Evolutionary conservation across 257 asterid genomes (phyloP).

Genomic region (Lycium ferocissimum): DNA sequence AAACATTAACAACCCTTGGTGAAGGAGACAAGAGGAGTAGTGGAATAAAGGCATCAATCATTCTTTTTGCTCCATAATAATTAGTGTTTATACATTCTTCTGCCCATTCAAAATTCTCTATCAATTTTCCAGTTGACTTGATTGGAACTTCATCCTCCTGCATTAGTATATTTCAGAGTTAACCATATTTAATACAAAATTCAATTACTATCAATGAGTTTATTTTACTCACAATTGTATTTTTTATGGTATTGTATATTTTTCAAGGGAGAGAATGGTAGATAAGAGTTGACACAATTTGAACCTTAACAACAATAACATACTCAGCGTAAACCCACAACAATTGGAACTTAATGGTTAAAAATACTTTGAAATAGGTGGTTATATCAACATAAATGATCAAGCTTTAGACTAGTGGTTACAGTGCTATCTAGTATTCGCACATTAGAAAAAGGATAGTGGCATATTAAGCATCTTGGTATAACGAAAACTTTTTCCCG

Average conservation of each 20-base stretch:
- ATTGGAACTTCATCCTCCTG: conserved; percentile 31
- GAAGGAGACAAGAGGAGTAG: conserved; percentile 36
- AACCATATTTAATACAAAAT: background rate
- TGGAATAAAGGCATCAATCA: conserved; percentile 41
- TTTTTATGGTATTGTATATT: background rate
- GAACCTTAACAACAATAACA: background rate
- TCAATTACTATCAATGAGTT: background rate
- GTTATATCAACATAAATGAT: too few species aligned
- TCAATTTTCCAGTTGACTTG: conserved; percentile 30
- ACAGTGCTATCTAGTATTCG: background rate
- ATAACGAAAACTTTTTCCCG: too few species aligned
- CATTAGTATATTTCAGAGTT: background rate
- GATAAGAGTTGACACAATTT: background rate
- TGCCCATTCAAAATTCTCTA: conserved; percentile 37
- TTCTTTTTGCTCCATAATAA: conserved; percentile 36
- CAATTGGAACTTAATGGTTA: background rate
- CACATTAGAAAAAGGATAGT: background rate
- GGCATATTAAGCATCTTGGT: background rate
- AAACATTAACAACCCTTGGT: conserved; percentile 42
- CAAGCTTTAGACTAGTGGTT: background rate
- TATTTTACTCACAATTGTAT: background rate
- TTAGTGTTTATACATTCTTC: conserved; percentile 37
- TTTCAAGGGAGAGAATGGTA: background rate
- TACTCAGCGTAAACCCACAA: too few species aligned
- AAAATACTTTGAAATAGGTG: background rate